Conservation (phyloP, 31 red algal species). For the Odonthalia washingtoniensis region DNA sequence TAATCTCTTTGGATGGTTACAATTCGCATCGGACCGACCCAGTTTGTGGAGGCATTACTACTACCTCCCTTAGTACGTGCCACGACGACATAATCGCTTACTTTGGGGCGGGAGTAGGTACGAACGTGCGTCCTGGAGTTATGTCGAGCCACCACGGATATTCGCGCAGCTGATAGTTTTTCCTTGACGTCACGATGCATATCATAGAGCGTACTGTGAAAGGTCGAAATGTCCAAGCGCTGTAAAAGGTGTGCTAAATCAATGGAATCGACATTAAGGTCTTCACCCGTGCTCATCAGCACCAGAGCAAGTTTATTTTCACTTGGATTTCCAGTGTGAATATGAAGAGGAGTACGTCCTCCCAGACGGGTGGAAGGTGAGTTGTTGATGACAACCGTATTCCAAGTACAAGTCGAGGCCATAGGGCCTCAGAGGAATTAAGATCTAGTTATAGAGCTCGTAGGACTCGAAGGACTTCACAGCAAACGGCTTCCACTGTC, state of each 20-base stretch:
- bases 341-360: background rate
- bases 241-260: background rate
- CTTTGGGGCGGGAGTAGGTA: background rate
- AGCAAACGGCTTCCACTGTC: background rate
- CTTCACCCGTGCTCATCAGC: background rate
- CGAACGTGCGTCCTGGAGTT: background rate
- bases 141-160: background rate
- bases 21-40: background rate
- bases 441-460: slow-evolving; percentile 15
- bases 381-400: slow-evolving; percentile 46
- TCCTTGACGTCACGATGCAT: background rate
- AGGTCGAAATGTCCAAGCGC: background rate
- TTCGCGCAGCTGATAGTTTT: background rate
- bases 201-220: background rate
- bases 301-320: slow-evolving; percentile 13
- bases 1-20: background rate
- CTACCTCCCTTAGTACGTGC: background rate
- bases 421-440: background rate
- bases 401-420: slow-evolving; percentile 7
- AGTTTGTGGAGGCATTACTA: background rate
- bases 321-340: slow-evolving; percentile 12
- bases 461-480: background rate
- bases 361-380: slow-evolving; percentile 23
- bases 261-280: background rate
- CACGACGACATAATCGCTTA: background rate